phyloP scores from a whole-genome alignment of 306 rosid species.

The Corylus avellana region DNA sequence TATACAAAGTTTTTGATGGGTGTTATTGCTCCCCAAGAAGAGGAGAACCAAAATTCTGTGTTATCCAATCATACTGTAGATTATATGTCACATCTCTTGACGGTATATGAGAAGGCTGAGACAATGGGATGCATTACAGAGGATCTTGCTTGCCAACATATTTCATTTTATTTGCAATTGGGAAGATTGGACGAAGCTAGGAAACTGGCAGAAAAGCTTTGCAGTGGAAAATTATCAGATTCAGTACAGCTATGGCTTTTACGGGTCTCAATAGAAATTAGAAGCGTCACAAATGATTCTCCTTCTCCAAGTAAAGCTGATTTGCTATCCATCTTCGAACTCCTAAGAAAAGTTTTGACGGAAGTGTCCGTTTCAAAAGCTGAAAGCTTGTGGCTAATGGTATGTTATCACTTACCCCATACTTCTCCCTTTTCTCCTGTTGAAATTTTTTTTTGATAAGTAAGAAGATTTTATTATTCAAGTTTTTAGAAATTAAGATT shows the following conservation, averaged over 20 bases:
- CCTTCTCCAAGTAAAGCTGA: constrained; percentile 53
- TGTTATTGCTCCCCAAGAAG: constrained; percentile 43
- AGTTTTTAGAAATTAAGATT: neutral
- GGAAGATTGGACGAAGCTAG: constrained; percentile 67
- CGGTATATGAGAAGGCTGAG: constrained; percentile 74
- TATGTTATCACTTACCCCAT: constrained; percentile 32
- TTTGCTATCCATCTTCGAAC: constrained; percentile 64
- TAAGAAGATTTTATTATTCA: no score
- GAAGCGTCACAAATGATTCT: constrained; percentile 42
- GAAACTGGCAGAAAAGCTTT: constrained; percentile 62
- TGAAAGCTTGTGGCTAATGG: constrained; percentile 82
- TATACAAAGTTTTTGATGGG: constrained; percentile 58
- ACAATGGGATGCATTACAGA: constrained; percentile 58
- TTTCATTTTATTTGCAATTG: constrained; percentile 62
- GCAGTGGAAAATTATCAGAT: constrained; percentile 54
- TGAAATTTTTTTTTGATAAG: neutral
- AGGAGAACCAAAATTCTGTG: constrained; percentile 33
- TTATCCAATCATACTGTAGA: constrained; percentile 29
- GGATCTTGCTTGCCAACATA: constrained; percentile 63
- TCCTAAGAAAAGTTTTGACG: constrained; percentile 46
- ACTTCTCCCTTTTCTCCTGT: constrained; percentile 9
- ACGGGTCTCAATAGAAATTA: constrained; percentile 61
- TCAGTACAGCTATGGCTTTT: constrained; percentile 59
- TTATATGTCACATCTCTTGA: constrained; percentile 46
- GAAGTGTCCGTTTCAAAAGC: constrained; percentile 56